Percentiles rank a stretch among this genome's conserved stretches.
Conservation (phyloP, 129 eudicot species). For the Flaveria bidentis region DNA sequence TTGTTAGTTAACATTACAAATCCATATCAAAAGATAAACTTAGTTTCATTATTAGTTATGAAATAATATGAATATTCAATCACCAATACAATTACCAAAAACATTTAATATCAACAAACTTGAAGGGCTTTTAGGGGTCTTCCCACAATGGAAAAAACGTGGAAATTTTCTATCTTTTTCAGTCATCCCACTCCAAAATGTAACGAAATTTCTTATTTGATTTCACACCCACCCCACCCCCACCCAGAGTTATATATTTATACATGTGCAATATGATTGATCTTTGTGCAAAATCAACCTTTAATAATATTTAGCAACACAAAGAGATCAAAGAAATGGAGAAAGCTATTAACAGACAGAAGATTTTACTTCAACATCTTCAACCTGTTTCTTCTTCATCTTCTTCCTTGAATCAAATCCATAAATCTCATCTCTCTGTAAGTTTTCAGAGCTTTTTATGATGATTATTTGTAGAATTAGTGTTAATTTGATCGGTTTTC, state of each 20-base stretch:
- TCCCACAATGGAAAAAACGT: conserved; percentile 25
- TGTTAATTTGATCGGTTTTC: not conserved
- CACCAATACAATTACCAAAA: no score
- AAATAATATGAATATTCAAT: not conserved
- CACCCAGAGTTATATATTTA: not conserved
- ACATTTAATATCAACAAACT: not conserved
- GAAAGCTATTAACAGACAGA: conserved; percentile 87
- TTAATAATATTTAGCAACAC: conserved; percentile 15
- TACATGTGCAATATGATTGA: conserved; percentile 3
- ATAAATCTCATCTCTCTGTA: conserved; percentile 59
- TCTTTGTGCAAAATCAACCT: not conserved
- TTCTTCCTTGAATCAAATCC: conserved; percentile 34
- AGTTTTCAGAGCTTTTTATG: conserved; percentile 26
- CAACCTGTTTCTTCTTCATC: conserved; percentile 52
- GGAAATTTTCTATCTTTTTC: not conserved
- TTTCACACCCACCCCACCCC: conserved; percentile 22
- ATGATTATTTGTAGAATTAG: not conserved
- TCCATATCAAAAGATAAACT: no score
- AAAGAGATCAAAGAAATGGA: conserved; percentile 47
- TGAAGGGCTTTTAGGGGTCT: not conserved
- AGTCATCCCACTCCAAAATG: conserved; percentile 8
- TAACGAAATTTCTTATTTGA: conserved; percentile 13
- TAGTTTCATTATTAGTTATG: no score
- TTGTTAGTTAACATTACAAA: no score
- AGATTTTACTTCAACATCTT: conserved; percentile 64